Percentiles rank a stretch among this genome's conserved stretches.
Evolutionary conservation across 1,139 yeast species (phyloP).

Genomic region (Yamadazyma siamensis): DNA sequence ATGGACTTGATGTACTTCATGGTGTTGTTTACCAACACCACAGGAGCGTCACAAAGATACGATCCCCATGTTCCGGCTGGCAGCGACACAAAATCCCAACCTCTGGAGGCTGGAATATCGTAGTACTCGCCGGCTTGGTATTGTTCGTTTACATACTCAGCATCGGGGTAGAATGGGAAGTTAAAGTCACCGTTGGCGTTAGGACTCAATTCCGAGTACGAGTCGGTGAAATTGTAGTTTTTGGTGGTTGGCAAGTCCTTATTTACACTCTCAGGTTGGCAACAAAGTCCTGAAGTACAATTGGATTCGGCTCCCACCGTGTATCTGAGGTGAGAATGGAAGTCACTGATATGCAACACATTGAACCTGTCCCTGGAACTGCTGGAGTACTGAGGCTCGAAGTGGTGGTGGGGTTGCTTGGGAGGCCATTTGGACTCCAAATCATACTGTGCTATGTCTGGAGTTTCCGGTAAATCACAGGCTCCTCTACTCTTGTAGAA

Average conservation of each 20-base stretch:
- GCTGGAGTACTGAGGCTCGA: conserved; percentile 22
- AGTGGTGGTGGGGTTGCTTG: conserved; percentile 21
- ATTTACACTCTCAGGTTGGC: conserved; percentile 40
- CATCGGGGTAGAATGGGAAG: conserved; percentile 28
- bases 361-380: conserved; percentile 37
- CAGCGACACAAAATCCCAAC: conserved; percentile 37
- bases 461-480: conserved; percentile 28
- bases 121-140: conserved; percentile 41
- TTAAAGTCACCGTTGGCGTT: conserved; percentile 13
- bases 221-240: conserved; percentile 32
- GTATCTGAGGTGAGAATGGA: conserved; percentile 59
- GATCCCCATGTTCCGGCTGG: conserved; percentile 64
- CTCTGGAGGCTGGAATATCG: conserved; percentile 33
- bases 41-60: conserved; percentile 65
- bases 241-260: conserved; percentile 21
- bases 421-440: conserved; percentile 31
- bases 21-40: conserved; percentile 52
- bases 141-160: conserved; percentile 31
- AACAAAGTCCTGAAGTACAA: conserved; percentile 52
- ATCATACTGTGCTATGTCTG: conserved; percentile 25
- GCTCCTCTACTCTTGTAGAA: conserved; percentile 21
- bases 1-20: conserved; percentile 39
- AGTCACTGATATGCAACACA: conserved; percentile 65
- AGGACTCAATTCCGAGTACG: conserved; percentile 18
- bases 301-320: conserved; percentile 58